Conservation (phyloP, 768 basidiomycete genomes). For the Tylopilus rubrobrunneus region DNA sequence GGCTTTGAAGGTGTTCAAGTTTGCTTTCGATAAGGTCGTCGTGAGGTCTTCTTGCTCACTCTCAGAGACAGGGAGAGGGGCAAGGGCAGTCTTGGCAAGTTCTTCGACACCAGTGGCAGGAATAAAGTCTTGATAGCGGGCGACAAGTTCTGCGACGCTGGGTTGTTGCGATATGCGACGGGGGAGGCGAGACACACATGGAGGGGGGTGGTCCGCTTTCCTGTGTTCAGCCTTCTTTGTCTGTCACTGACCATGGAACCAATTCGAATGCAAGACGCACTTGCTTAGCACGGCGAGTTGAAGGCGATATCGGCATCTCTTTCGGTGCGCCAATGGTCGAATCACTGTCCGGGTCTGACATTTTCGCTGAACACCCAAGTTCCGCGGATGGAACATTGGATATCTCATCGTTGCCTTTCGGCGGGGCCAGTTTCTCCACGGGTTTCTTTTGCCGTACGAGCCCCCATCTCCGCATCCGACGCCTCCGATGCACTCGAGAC, state of each 20-base stretch:
- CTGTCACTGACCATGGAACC: conserved; percentile 1
- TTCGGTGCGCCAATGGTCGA: conserved; percentile 72
- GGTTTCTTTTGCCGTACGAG: conserved; percentile 19
- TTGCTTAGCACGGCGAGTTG: conserved; percentile 15
- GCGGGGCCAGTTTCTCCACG: conserved; percentile 14
- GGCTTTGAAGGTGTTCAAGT: conserved; percentile 20
- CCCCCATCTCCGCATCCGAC: conserved; percentile 56
- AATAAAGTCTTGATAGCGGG: conserved; percentile 73
- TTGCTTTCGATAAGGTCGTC: conserved; percentile 21
- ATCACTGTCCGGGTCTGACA: conserved; percentile 74
- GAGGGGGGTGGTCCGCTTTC: conserved; percentile 19
- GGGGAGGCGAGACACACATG: conserved; percentile 57
- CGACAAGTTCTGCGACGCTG: conserved; percentile 82
- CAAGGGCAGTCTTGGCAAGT: conserved; percentile 64
- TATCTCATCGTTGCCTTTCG: conserved; percentile 18
- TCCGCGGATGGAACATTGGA: conserved; percentile 6
- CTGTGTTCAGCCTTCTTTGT: conserved; percentile 24
- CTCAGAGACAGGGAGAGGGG: conserved; percentile 66
- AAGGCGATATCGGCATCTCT: conserved; percentile 17
- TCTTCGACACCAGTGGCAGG: conserved; percentile 72
- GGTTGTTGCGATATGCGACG: conserved; percentile 53
- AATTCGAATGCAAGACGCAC: conserved; percentile 23
- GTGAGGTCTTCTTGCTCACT: conserved; percentile 68
- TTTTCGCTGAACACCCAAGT: conserved; percentile 23
- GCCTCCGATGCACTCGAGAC: conserved; percentile 69